These are phyloP conservation scores for Striga asiatica DNA, from an alignment of 257 asterid genomes.

Conservation along the genomic window DNA sequence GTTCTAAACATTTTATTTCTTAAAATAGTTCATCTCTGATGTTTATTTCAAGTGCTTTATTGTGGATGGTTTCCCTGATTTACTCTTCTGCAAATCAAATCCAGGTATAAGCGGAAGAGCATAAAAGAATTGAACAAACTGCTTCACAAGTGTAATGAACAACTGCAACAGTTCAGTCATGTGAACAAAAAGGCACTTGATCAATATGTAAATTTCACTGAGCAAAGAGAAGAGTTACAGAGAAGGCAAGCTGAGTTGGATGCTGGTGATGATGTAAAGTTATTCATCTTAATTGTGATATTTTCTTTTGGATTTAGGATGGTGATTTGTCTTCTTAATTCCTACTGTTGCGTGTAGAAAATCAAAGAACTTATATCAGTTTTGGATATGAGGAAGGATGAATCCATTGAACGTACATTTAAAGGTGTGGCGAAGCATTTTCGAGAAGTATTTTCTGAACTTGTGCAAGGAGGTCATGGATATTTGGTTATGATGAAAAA, in stretches of 20 bases:
- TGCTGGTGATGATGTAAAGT: slow-evolving; percentile 87
- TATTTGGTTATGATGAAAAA: slow-evolving; percentile 89
- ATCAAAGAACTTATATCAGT: slow-evolving; percentile 88
- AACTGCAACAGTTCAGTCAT: slow-evolving; percentile 90
- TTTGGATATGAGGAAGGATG: slow-evolving; percentile 97
- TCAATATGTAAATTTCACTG: slow-evolving; percentile 94
- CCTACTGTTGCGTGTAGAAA: slow-evolving; percentile 49
- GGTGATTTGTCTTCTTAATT: slow-evolving; percentile 12
- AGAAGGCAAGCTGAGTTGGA: slow-evolving; percentile 89
- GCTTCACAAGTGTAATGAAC: slow-evolving; percentile 93
- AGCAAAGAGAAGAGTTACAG: slow-evolving; percentile 93
- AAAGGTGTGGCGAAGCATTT: slow-evolving; percentile 97
- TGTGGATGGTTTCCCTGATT: slow-evolving; percentile 5
- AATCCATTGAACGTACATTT: slow-evolving; percentile 95
- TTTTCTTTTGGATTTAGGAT: slow-evolving; percentile 10
- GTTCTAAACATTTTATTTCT: slow-evolving; percentile 4
- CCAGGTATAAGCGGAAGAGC: slow-evolving; percentile 63
- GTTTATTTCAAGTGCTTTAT: neutral
- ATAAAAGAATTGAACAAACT: slow-evolving; percentile 70
- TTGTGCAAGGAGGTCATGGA: slow-evolving; percentile 98
- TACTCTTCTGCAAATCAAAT: slow-evolving; percentile 13
- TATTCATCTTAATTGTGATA: slow-evolving; percentile 7
- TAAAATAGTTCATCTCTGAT: neutral
- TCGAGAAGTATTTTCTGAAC: slow-evolving; percentile 93
- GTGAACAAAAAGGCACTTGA: slow-evolving; percentile 97